These are phyloP conservation scores for Nicotiana sylvestris DNA, from an alignment of 257 asterid genomes.

Conservation along the genomic window DNA sequence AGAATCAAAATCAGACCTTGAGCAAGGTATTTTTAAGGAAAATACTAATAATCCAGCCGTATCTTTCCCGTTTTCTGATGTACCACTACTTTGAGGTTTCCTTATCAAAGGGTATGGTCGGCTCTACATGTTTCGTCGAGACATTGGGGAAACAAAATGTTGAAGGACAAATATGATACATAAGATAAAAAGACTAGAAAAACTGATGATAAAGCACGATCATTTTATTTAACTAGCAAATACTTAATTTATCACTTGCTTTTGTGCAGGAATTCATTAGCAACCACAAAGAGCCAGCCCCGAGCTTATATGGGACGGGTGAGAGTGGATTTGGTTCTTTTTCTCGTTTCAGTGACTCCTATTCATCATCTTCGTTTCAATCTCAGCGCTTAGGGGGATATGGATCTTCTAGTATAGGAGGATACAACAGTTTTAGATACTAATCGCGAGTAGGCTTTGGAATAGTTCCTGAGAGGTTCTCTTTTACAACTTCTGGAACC, in stretches of 20 bases:
- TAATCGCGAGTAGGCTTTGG: neutral
- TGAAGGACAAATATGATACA: neutral
- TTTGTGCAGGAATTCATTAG: constrained; percentile 16
- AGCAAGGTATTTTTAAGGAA: neutral
- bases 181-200: neutral
- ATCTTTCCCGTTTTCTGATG: neutral
- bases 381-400: constrained; percentile 8
- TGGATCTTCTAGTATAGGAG: constrained; percentile 19
- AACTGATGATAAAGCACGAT: neutral
- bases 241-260: neutral
- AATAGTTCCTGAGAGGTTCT: neutral
- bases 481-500: neutral
- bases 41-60: neutral
- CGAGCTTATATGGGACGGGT: constrained; percentile 8
- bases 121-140: neutral
- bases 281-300: constrained; percentile 11
- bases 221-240: neutral
- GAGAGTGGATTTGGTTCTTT: constrained; percentile 11
- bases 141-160: neutral
- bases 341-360: constrained; percentile 12
- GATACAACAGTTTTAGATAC: constrained; percentile 15
- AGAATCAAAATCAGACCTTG: neutral
- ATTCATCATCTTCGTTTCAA: constrained; percentile 11
- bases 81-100: neutral
- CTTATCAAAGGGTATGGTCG: neutral